Conservation (phyloP, 2,329 filamentous ascomycete species). For the Monilinia fructicola region DNA sequence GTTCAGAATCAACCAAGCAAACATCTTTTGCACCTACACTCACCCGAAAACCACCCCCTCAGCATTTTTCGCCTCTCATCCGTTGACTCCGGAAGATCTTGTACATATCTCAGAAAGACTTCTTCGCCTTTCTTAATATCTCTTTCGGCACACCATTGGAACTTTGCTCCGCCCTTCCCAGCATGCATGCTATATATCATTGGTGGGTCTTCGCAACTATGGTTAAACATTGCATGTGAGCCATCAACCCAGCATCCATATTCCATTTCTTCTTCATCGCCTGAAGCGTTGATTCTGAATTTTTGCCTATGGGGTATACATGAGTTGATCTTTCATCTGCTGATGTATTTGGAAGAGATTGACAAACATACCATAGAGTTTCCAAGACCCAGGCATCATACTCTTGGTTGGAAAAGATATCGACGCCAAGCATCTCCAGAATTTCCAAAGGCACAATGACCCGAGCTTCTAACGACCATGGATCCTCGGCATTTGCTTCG, state of each 20-base stretch:
- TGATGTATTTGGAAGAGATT: neutral
- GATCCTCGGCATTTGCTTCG: neutral
- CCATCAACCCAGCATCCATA: neutral
- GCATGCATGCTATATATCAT: neutral
- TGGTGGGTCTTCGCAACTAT: neutral
- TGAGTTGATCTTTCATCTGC: neutral
- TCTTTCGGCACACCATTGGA: neutral
- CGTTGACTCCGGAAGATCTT: neutral
- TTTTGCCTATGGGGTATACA: neutral
- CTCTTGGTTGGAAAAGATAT: neutral
- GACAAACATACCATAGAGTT: neutral
- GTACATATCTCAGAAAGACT: neutral
- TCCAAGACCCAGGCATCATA: slow-evolving; percentile 8
- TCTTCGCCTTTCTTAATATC: neutral
- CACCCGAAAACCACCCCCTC: neutral
- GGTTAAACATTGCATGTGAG: neutral
- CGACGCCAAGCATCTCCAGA: neutral
- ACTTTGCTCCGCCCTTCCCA: neutral
- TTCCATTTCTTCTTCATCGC: neutral
- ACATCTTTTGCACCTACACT: neutral
- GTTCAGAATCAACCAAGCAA: neutral
- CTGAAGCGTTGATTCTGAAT: neutral
- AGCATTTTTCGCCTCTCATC: neutral
- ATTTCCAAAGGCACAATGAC: neutral
- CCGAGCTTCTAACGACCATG: neutral